Evolutionary conservation across 2,329 filamentous ascomycete species (phyloP).

Genomic region (Colletotrichum horii): DNA sequence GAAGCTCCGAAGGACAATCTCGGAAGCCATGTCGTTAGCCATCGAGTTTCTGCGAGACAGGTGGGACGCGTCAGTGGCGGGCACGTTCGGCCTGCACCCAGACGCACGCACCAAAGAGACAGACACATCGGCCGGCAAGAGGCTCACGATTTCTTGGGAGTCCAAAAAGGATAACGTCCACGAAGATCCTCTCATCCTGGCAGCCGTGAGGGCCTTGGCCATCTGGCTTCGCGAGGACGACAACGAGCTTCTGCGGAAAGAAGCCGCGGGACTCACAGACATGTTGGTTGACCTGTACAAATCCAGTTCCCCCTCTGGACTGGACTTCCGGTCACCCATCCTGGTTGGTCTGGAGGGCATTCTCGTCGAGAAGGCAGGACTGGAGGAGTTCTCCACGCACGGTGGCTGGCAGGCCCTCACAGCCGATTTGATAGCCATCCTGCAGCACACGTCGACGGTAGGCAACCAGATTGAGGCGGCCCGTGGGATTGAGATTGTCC

Average conservation of each 20-base stretch:
- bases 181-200: conserved; percentile 64
- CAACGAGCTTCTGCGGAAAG: conserved; percentile 59
- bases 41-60: conserved; percentile 72
- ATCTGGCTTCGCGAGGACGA: conserved; percentile 76
- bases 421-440: conserved; percentile 52
- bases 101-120: conserved; percentile 53
- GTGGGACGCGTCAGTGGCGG: conserved; percentile 71
- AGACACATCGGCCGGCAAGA: conserved; percentile 49
- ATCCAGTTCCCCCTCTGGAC: conserved; percentile 29
- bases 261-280: conserved; percentile 65
- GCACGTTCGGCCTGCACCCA: conserved; percentile 65
- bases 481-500: conserved; percentile 61
- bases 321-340: conserved; percentile 63
- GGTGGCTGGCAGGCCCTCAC: conserved; percentile 59
- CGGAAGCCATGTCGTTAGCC: conserved; percentile 66
- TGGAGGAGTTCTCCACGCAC: conserved; percentile 52
- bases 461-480: conserved; percentile 38
- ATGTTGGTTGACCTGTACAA: conserved; percentile 69
- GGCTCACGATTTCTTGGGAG: conserved; percentile 63
- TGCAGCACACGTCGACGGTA: conserved; percentile 36
- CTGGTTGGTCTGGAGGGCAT: conserved; percentile 65
- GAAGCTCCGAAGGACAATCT: conserved; percentile 63
- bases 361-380: conserved; percentile 51
- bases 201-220: conserved; percentile 61
- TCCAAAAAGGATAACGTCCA: conserved; percentile 51